phyloP scores from a whole-genome alignment of 306 rosid genomes.

The Lagenaria siceraria region DNA sequence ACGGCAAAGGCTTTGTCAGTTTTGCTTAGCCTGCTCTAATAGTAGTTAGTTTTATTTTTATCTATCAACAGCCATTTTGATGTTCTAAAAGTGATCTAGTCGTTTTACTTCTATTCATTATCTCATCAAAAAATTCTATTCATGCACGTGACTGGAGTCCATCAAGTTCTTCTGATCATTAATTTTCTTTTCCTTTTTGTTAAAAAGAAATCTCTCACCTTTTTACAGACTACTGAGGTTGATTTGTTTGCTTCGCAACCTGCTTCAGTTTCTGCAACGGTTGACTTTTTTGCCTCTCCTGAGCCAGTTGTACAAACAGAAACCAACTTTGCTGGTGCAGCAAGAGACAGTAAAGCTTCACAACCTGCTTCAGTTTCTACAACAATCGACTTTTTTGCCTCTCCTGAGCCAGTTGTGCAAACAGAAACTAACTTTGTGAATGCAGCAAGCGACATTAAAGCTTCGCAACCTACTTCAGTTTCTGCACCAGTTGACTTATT shows the following conservation, averaged over 20 bases:
- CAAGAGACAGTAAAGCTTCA: conserved; percentile 25
- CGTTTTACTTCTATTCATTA: not conserved
- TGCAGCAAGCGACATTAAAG: conserved; percentile 6
- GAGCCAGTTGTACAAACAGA: conserved; percentile 51
- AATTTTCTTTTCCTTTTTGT: not conserved
- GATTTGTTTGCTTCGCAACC: conserved; percentile 76
- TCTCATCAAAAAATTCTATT: not conserved
- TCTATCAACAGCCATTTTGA: not conserved
- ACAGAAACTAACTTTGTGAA: conserved; percentile 28
- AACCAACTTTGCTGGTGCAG: conserved; percentile 34
- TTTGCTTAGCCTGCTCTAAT: not conserved
- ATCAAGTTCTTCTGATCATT: not conserved
- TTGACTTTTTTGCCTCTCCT: conserved; percentile 58
- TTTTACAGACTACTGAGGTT: conserved; percentile 43
- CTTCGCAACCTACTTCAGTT: conserved; percentile 53
- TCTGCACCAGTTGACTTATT: conserved; percentile 61
- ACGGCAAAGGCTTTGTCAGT: not conserved
- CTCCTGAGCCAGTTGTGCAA: conserved; percentile 43
- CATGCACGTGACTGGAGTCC: not conserved
- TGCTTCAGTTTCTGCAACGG: conserved; percentile 47
- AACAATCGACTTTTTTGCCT: conserved; percentile 54
- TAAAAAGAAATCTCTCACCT: not conserved
- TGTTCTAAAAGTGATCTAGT: not conserved
- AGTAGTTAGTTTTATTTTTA: not conserved
- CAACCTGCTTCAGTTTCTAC: conserved; percentile 50